Conservation (phyloP, 306 rosid genomes). For the Cotoneaster glaucophyllus region DNA sequence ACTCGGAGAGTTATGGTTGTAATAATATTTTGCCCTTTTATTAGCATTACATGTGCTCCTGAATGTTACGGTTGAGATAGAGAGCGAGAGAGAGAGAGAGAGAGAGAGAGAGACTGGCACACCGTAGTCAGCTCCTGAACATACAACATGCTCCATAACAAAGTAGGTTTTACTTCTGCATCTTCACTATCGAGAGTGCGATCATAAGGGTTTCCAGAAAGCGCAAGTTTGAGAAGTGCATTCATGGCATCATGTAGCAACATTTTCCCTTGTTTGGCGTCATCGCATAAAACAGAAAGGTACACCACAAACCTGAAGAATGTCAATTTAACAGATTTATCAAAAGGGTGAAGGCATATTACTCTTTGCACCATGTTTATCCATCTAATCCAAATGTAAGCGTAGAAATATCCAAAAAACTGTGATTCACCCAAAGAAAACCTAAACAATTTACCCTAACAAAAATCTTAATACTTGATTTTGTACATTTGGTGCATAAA, state of each 20-base stretch:
- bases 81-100: too few species aligned
- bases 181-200: slow-evolving; percentile 37
- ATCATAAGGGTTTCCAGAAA: slow-evolving; percentile 40
- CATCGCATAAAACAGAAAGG: slow-evolving; percentile 62
- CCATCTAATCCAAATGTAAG: not conserved
- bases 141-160: slow-evolving; percentile 74
- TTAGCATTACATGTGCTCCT: too few species aligned
- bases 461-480: too few species aligned
- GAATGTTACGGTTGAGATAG: too few species aligned
- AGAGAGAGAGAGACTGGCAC: too few species aligned
- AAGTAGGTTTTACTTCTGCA: slow-evolving; percentile 35
- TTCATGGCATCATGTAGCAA: slow-evolving; percentile 54
- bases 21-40: too few species aligned
- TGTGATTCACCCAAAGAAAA: too few species aligned
- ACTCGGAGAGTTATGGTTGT: too few species aligned
- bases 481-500: too few species aligned
- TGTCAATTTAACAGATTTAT: slow-evolving; percentile 25
- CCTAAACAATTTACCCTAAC: too few species aligned
- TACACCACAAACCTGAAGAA: slow-evolving; percentile 58
- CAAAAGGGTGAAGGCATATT: not conserved
- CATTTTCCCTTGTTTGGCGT: slow-evolving; percentile 61
- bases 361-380: not conserved
- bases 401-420: too few species aligned
- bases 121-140: slow-evolving; percentile 63
- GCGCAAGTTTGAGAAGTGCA: slow-evolving; percentile 45